Evolutionary conservation across 2,329 filamentous ascomycete genomes (phyloP).

Genomic region (Paradendryphiella salina): DNA sequence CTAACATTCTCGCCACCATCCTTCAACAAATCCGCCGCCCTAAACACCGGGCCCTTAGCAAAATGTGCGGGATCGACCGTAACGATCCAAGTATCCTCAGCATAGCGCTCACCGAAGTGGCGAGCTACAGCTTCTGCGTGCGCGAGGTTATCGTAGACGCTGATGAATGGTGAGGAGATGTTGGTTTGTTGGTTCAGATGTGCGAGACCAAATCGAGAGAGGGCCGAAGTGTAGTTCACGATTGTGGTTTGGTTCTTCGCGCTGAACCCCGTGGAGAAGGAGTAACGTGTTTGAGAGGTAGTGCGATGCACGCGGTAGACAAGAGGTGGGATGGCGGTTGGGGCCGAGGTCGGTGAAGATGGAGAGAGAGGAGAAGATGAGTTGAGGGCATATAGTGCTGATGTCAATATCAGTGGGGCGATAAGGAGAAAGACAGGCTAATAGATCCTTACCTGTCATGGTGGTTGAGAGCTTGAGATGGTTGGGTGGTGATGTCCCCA

Average conservation of each 20-base stretch:
- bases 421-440: background rate
- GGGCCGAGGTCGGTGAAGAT: constrained; percentile 13
- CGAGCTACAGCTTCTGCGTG: constrained; percentile 38
- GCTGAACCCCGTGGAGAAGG: constrained; percentile 37
- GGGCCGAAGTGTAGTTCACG: constrained; percentile 27
- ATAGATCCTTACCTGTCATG: constrained; percentile 20
- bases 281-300: constrained; percentile 37
- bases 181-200: constrained; percentile 42
- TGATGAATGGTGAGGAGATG: constrained; percentile 42
- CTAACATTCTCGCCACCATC: background rate
- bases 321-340: constrained; percentile 28
- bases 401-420: background rate
- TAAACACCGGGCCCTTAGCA: constrained; percentile 38
- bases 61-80: constrained; percentile 39
- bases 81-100: constrained; percentile 33
- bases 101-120: constrained; percentile 23
- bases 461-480: background rate
- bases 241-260: constrained; percentile 45
- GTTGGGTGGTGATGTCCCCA: background rate
- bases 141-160: constrained; percentile 32
- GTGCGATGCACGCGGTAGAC: constrained; percentile 41
- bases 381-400: constrained; percentile 17
- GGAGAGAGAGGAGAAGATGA: constrained; percentile 3
- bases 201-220: constrained; percentile 36
- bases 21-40: constrained; percentile 37